phyloP scores from a whole-genome alignment of 805 yeast species.

The Metschnikowia rubicola region DNA sequence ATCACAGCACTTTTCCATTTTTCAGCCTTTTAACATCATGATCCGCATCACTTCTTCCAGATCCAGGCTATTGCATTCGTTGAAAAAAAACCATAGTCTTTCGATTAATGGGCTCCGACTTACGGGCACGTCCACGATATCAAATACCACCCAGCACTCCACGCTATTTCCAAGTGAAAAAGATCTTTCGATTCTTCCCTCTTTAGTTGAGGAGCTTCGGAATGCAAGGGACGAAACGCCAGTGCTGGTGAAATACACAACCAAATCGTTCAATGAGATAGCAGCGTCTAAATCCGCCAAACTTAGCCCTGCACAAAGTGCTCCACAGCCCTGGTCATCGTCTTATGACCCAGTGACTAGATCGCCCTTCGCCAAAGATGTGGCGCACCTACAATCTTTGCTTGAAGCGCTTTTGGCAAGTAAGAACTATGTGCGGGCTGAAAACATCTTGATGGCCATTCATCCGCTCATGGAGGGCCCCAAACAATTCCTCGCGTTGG shows the following conservation, averaged over 20 bases:
- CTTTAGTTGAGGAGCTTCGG: slow-evolving; percentile 17
- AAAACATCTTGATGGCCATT: slow-evolving; percentile 59
- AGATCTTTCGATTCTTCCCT: slow-evolving; percentile 12
- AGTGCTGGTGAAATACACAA: slow-evolving; percentile 1
- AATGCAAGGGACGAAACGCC: slow-evolving; percentile 3
- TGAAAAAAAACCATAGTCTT: not conserved
- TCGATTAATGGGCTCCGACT: slow-evolving; percentile 1
- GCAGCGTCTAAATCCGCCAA: not conserved
- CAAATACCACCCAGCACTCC: not conserved
- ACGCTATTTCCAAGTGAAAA: not conserved
- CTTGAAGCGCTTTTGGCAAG: slow-evolving; percentile 74
- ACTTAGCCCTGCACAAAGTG: slow-evolving; percentile 13
- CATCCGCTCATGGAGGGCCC: slow-evolving; percentile 42
- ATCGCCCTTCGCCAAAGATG: slow-evolving; percentile 50
- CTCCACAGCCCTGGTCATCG: slow-evolving; percentile 36
- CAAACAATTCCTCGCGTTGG: slow-evolving; percentile 57
- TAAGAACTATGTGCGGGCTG: slow-evolving; percentile 66
- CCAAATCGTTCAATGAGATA: slow-evolving; percentile 17
- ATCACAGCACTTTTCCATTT: not conserved
- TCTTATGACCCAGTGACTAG: slow-evolving; percentile 39
- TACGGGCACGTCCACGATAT: slow-evolving; percentile 1
- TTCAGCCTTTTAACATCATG: slow-evolving; percentile 1
- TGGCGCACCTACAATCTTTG: slow-evolving; percentile 68
- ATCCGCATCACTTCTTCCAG: slow-evolving; percentile 5
- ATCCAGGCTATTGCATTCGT: slow-evolving; percentile 5